Evolutionary conservation across 2,329 filamentous ascomycete species (phyloP).

Genomic region (Cladosporium austrohemisphaericum): DNA sequence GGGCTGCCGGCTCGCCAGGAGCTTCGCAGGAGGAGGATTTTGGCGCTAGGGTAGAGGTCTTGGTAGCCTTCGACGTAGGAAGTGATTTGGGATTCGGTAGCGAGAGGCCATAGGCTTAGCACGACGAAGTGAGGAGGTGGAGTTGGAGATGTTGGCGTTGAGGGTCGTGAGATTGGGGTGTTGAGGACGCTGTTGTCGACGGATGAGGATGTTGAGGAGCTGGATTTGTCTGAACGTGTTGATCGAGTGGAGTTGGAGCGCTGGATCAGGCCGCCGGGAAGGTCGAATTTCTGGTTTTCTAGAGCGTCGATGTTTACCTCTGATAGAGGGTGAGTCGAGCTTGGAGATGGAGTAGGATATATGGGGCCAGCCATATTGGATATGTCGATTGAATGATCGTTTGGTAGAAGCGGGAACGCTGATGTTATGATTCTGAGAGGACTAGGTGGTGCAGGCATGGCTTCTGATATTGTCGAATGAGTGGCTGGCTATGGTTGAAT

Average conservation of each 20-base stretch:
- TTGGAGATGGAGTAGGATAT: background rate
- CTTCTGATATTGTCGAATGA: slow-evolving; percentile 1
- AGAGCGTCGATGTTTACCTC: slow-evolving; percentile 11
- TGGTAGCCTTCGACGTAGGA: slow-evolving; percentile 28
- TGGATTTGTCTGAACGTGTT: slow-evolving; percentile 12
- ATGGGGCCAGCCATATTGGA: slow-evolving; percentile 1
- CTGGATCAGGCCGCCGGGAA: slow-evolving; percentile 5
- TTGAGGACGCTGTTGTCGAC: slow-evolving; percentile 9
- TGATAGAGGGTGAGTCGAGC: slow-evolving; percentile 2
- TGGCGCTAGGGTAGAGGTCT: slow-evolving; percentile 25
- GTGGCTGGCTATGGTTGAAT: slow-evolving; percentile 9
- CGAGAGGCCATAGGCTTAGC: slow-evolving; percentile 28
- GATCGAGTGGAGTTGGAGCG: slow-evolving; percentile 13
- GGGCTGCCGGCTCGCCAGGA: slow-evolving; percentile 8
- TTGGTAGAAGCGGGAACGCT: background rate
- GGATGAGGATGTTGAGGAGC: slow-evolving; percentile 9
- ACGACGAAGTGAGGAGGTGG: slow-evolving; percentile 24
- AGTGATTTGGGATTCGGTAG: slow-evolving; percentile 23
- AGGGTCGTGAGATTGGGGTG: slow-evolving; percentile 12
- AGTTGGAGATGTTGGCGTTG: slow-evolving; percentile 12
- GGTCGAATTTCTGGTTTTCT: slow-evolving; percentile 11
- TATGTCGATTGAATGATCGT: slow-evolving; percentile 2
- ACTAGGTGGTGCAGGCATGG: background rate
- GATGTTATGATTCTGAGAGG: background rate
- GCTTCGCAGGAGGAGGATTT: slow-evolving; percentile 23